These are phyloP conservation scores for Lenwebbia sp. DNA, from an alignment of 345 rosid genomes.

Conservation along the genomic window DNA sequence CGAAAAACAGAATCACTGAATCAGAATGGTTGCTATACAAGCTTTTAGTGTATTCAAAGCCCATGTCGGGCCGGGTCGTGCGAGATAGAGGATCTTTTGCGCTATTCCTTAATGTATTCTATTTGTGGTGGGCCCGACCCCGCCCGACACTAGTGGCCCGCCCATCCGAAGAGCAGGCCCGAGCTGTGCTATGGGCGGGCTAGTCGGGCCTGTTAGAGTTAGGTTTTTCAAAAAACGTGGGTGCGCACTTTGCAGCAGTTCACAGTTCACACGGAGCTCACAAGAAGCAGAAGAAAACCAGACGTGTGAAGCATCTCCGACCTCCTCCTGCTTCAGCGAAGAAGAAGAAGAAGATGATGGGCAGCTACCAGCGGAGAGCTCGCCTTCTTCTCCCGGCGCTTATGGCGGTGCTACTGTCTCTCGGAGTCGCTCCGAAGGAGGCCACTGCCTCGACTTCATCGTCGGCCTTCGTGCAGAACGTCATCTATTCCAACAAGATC, in stretches of 20 bases:
- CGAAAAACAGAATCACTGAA: no score
- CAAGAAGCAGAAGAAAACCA: neutral
- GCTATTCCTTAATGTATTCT: no score
- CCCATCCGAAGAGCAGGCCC: neutral
- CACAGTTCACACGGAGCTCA: neutral
- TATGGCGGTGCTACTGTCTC: conserved; percentile 3
- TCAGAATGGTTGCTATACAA: no score
- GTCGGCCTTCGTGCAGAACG: conserved; percentile 74
- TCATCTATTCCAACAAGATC: conserved; percentile 74
- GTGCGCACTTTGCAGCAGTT: neutral
- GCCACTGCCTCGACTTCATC: conserved; percentile 49
- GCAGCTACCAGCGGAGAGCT: neutral
- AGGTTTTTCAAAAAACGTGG: neutral
- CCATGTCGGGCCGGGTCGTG: no score
- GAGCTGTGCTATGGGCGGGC: neutral
- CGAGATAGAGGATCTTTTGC: no score
- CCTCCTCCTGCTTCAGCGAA: neutral
- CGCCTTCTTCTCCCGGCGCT: neutral
- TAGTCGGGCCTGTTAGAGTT: neutral
- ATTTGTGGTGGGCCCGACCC: neutral
- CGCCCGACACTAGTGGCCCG: neutral
- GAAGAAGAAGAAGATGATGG: conserved; percentile 3
- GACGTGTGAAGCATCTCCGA: neutral
- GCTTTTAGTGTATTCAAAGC: no score
- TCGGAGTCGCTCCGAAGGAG: conserved; percentile 6